A percentile compares a stretch with the other conserved stretches of the same genome.
Conservation (phyloP, 2,329 filamentous ascomycete species). For the Pyrenochaeta sp. region DNA sequence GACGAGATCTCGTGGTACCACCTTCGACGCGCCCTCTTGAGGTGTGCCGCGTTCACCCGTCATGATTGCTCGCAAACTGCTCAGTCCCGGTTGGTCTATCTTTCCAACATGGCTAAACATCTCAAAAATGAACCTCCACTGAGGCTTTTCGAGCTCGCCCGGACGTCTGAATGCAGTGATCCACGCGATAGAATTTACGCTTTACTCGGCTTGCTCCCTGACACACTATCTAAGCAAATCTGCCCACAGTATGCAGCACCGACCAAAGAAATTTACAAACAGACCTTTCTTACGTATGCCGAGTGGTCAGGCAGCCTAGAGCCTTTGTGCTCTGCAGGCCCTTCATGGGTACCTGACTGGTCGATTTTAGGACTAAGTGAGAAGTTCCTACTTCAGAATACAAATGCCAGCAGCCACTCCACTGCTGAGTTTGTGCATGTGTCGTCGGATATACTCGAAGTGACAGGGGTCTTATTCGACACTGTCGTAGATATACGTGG, state of each 20-base stretch:
- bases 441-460: neutral
- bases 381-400: neutral
- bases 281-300: neutral
- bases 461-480: too few species aligned
- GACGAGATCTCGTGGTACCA: too few species aligned
- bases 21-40: too few species aligned
- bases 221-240: neutral
- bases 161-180: neutral
- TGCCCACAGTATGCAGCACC: neutral
- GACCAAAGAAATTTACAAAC: neutral
- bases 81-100: too few species aligned
- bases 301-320: conserved; percentile 1
- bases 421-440: neutral
- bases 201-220: neutral
- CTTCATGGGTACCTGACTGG: conserved; percentile 7
- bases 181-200: conserved; percentile 1
- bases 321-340: neutral
- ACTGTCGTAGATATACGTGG: too few species aligned
- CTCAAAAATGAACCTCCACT: too few species aligned
- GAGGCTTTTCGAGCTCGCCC: too few species aligned
- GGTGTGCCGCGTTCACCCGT: too few species aligned
- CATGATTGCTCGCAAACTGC: too few species aligned
- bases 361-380: neutral
- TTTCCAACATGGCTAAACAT: too few species aligned
- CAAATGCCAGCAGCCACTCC: neutral